Evolutionary conservation across 805 yeast species (phyloP).

Genomic region (Candida succiphila): DNA sequence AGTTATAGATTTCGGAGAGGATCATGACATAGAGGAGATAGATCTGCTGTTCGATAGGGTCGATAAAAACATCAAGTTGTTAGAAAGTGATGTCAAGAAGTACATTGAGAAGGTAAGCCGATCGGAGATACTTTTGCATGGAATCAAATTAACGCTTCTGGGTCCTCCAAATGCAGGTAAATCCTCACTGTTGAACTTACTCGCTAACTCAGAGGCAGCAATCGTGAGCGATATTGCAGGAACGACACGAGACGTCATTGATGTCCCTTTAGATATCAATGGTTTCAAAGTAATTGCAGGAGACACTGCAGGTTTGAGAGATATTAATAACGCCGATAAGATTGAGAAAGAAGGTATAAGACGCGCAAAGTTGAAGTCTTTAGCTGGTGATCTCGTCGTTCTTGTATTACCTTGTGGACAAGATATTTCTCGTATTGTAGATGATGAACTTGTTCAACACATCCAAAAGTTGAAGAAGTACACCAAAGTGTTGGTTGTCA

Average conservation of each 20-base stretch:
- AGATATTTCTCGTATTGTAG: constrained; percentile 21
- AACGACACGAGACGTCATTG: constrained; percentile 85
- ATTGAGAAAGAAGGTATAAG: constrained; percentile 77
- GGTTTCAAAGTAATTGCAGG: constrained; percentile 81
- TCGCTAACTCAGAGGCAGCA: constrained; percentile 75
- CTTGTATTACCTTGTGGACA: constrained; percentile 51
- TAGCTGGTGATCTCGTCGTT: constrained; percentile 57
- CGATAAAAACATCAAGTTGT: constrained; percentile 24
- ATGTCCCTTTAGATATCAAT: constrained; percentile 66
- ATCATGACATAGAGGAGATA: constrained; percentile 68
- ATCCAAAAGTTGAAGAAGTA: constrained; percentile 21
- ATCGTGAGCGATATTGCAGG: constrained; percentile 90
- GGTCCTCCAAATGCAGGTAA: constrained; percentile 98
- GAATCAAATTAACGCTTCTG: constrained; percentile 61
- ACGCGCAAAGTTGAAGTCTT: constrained; percentile 56
- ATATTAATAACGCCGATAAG: constrained; percentile 32
- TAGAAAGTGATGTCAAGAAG: constrained; percentile 35
- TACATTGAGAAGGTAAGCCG: constrained; percentile 38
- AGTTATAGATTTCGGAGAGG: constrained; percentile 91
- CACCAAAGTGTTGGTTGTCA: constrained; percentile 28
- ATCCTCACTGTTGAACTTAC: constrained; percentile 70
- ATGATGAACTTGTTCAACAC: constrained; percentile 29
- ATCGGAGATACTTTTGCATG: constrained; percentile 57
- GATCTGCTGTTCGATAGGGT: constrained; percentile 44
- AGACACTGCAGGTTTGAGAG: constrained; percentile 89